Evolutionary conservation across 495 filamentous ascomycete species (phyloP).

Genomic region (Aspergillus egyptiacus): DNA sequence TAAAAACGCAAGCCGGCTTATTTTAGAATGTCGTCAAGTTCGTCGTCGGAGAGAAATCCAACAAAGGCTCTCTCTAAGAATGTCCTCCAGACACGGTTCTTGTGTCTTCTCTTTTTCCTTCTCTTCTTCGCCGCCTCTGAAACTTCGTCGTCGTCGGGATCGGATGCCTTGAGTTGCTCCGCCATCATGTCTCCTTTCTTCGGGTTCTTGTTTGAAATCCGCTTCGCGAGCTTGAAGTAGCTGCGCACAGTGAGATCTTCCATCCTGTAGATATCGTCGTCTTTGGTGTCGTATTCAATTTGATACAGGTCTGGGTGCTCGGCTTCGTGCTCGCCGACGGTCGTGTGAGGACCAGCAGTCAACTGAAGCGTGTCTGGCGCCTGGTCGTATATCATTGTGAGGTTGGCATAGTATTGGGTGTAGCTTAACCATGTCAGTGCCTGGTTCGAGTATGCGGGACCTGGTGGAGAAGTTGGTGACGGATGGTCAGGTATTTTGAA

Average conservation of each 20-base stretch:
- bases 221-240: conserved; percentile 68
- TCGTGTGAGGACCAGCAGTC: neutral
- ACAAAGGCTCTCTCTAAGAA: conserved; percentile 80
- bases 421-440: conserved; percentile 68
- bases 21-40: conserved; percentile 15
- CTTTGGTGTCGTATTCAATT: conserved; percentile 77
- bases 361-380: conserved; percentile 15
- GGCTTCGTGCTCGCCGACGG: neutral
- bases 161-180: conserved; percentile 11
- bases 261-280: conserved; percentile 65
- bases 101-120: conserved; percentile 42
- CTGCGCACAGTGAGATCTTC: conserved; percentile 80
- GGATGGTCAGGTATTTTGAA: conserved; percentile 67
- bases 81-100: conserved; percentile 58
- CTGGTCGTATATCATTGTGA: conserved; percentile 78
- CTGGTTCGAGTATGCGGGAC: conserved; percentile 88
- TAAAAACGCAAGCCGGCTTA: neutral
- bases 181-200: conserved; percentile 11
- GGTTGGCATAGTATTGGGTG: conserved; percentile 89
- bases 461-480: conserved; percentile 66
- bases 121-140: conserved; percentile 6
- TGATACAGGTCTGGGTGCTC: conserved; percentile 51
- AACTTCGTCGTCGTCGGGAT: conserved; percentile 16
- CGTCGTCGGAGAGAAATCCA: conserved; percentile 46
- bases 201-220: conserved; percentile 59